These are phyloP conservation scores for Aegilops speltoides DNA, from an alignment of 176 grass and related monocot genomes.

Conservation along the genomic window DNA sequence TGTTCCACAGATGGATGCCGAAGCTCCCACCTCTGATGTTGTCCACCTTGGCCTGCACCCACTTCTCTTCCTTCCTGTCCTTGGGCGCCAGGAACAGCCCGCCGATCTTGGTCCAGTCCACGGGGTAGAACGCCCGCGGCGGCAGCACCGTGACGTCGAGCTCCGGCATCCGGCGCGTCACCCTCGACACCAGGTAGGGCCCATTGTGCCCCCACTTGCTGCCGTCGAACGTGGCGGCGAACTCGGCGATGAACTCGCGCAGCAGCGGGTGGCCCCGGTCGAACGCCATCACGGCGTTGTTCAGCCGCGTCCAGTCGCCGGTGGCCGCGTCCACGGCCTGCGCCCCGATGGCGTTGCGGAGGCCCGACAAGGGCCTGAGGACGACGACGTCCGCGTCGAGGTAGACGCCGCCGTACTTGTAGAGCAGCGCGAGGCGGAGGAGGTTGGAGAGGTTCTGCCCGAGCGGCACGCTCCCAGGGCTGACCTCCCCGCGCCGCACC, in stretches of 20 bases:
- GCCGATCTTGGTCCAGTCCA: conserved; percentile 75
- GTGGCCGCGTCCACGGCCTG: conserved; percentile 58
- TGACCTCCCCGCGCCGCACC: conserved; percentile 44
- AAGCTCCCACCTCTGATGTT: conserved; percentile 58
- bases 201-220: conserved; percentile 92
- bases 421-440: conserved; percentile 65
- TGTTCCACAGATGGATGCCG: conserved; percentile 86
- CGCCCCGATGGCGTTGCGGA: conserved; percentile 75
- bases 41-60: conserved; percentile 58
- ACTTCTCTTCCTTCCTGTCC: conserved; percentile 28
- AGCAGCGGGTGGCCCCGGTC: conserved; percentile 68
- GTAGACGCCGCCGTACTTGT: conserved; percentile 77
- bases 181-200: conserved; percentile 89
- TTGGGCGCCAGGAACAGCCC: conserved; percentile 60
- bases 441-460: conserved; percentile 97
- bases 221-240: conserved; percentile 71
- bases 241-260: conserved; percentile 76
- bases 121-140: conserved; percentile 78
- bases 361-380: conserved; percentile 41
- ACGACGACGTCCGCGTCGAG: conserved; percentile 82
- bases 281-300: conserved; percentile 91
- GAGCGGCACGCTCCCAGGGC: conserved; percentile 60
- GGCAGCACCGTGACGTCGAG: conserved; percentile 55
- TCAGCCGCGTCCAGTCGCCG: conserved; percentile 68
- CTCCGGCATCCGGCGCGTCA: conserved; percentile 13